These are phyloP conservation scores for Beauveria sp. DNA, from an alignment of 2,329 filamentous ascomycete genomes.

Conservation along the genomic window DNA sequence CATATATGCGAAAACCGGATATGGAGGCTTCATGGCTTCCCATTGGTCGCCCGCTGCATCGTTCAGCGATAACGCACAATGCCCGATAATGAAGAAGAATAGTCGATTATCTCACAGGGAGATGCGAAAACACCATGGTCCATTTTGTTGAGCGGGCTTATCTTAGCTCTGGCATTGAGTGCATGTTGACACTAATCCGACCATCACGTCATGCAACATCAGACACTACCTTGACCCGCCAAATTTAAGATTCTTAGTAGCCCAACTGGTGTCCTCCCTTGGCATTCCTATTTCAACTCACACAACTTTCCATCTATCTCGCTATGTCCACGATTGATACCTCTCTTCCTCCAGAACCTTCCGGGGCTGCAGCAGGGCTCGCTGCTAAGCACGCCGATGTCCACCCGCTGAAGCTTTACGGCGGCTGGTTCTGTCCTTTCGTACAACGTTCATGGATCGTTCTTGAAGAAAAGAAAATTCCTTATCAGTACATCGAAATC, in stretches of 20 bases:
- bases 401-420: slow-evolving; percentile 57
- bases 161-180: not conserved
- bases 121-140: too few relatives aligned
- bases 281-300: not conserved
- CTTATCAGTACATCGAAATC: slow-evolving; percentile 69
- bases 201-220: not conserved
- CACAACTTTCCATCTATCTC: not conserved
- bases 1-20: not conserved
- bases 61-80: not conserved
- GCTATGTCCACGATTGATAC: slow-evolving; percentile 41
- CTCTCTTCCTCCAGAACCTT: slow-evolving; percentile 36
- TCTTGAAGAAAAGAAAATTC: slow-evolving; percentile 63
- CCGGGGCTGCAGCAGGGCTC: slow-evolving; percentile 41
- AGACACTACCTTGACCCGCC: not conserved
- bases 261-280: not conserved
- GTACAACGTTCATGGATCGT: slow-evolving; percentile 68
- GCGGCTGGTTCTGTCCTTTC: slow-evolving; percentile 66
- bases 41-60: not conserved
- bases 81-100: too few relatives aligned
- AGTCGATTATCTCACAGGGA: too few relatives aligned
- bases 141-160: not conserved
- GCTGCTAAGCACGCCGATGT: slow-evolving; percentile 38
- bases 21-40: not conserved
- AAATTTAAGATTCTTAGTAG: not conserved
- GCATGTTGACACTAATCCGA: not conserved